Evolutionary conservation across 495 filamentous ascomycete species (phyloP).

Genomic region (Xylaria nigripes): DNA sequence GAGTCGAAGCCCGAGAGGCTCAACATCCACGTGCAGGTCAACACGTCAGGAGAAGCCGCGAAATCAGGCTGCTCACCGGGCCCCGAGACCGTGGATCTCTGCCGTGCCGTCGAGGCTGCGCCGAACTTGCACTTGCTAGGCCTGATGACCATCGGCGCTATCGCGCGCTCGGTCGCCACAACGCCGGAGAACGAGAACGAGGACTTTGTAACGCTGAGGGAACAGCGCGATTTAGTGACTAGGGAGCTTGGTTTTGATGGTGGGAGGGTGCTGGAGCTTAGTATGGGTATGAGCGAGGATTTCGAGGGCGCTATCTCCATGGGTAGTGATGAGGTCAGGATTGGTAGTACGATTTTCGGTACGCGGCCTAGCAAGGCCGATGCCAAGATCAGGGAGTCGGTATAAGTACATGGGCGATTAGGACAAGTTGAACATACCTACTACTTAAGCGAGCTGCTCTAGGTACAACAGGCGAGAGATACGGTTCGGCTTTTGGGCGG

Average conservation of each 20-base stretch:
- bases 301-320: slow-evolving; percentile 80
- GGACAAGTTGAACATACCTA: neutral
- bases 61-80: slow-evolving; percentile 76
- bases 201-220: slow-evolving; percentile 65
- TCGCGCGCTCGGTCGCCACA: slow-evolving; percentile 66
- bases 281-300: slow-evolving; percentile 85
- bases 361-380: slow-evolving; percentile 64
- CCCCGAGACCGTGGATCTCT: slow-evolving; percentile 49
- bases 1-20: slow-evolving; percentile 39
- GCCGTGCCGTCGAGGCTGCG: slow-evolving; percentile 56
- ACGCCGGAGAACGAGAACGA: slow-evolving; percentile 76
- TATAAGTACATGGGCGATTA: too few species aligned
- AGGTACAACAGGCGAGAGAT: too few species aligned
- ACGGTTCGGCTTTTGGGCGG: too few species aligned
- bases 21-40: slow-evolving; percentile 83
- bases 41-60: slow-evolving; percentile 79
- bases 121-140: slow-evolving; percentile 67
- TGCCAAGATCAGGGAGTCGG: slow-evolving; percentile 51
- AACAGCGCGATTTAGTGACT: slow-evolving; percentile 57
- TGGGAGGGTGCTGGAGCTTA: slow-evolving; percentile 42
- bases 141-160: slow-evolving; percentile 94
- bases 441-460: too few species aligned
- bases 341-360: slow-evolving; percentile 92
- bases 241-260: slow-evolving; percentile 34
- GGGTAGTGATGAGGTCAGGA: slow-evolving; percentile 88